phyloP scores from a whole-genome alignment of 2,329 filamentous ascomycete genomes.

The Fusarium concolor region DNA sequence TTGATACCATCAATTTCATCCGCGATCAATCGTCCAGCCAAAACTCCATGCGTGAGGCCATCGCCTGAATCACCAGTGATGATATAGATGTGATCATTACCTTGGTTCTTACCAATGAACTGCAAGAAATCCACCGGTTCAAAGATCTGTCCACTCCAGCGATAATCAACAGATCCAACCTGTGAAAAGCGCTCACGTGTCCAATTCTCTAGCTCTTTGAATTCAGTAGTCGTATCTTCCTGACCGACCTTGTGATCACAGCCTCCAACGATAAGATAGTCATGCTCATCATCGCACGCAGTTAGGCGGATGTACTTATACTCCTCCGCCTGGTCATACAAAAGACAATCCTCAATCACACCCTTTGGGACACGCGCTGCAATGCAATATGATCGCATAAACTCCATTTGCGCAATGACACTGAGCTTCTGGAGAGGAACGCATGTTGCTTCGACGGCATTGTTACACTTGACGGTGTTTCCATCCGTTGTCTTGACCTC shows the following conservation, averaged over 20 bases:
- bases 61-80: conserved; percentile 69
- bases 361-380: conserved; percentile 65
- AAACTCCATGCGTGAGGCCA: conserved; percentile 66
- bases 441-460: conserved; percentile 65
- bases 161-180: conserved; percentile 62
- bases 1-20: conserved; percentile 63
- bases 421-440: conserved; percentile 67
- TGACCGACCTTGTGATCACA: conserved; percentile 70
- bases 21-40: conserved; percentile 64
- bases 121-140: conserved; percentile 67
- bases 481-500: conserved; percentile 59
- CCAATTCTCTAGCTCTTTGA: conserved; percentile 65
- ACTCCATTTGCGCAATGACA: conserved; percentile 65
- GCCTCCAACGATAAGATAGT: conserved; percentile 67
- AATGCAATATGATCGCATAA: conserved; percentile 66
- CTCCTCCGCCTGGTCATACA: conserved; percentile 65
- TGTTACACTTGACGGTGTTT: conserved; percentile 59
- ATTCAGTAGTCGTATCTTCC: conserved; percentile 58
- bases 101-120: conserved; percentile 67
- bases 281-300: conserved; percentile 62
- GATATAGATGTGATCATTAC: conserved; percentile 62
- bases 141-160: conserved; percentile 68
- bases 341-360: conserved; percentile 63
- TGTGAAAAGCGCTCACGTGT: conserved; percentile 63
- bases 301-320: conserved; percentile 69